Evolutionary conservation across 2,329 filamentous ascomycete genomes (phyloP), one percentile per base, ranked within the genome.

Genomic region (Hawksworthiomyces lignivorus): DNA sequence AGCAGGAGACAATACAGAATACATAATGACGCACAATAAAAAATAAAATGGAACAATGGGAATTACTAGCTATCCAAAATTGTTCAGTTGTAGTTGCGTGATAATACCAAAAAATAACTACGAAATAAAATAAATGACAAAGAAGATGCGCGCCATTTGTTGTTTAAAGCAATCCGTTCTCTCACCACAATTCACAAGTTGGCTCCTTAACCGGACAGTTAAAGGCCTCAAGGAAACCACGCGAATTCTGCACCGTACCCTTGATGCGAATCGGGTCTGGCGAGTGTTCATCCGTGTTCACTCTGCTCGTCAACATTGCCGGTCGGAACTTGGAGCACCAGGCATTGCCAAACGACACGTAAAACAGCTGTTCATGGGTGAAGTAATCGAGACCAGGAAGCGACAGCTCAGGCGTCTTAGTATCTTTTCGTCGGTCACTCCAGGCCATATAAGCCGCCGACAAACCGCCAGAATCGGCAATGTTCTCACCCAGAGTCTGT

Each of bases 131-230:
- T 8, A 26, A 26, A 26, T 26, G 24, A 26, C 24, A n/a, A n/a
- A n/a, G n/a, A n/a, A n/a, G n/a, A n/a, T n/a, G n/a, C n/a, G n/a
- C n/a, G n/a, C n/a, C n/a, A n/a, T n/a, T n/a, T n/a, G n/a, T n/a
- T n/a, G n/a, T n/a, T n/a, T n/a, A n/a, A n/a, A n/a, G n/a, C n/a
- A n/a, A n/a, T n/a, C n/a, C n/a, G n/a, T n/a, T n/a, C n/a, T n/a
- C n/a, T n/a, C 48, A 87, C 81, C 82, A 86, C 44, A 87, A 61
- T 60, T 85, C 75, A 57, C 82, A 87, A 24, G 70, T 74, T 0
- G 81, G 81, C 56, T 84, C 70, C 62, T 78, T 82, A 3, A 63
- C 64, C 14, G 74, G 68, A 54, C 82, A 87, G 35, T 74, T 64
- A 57, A 86, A 87, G 9, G 75, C 77, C 56, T 84, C 74, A 44